Evolutionary conservation across 1,284 basidiomycete species (phyloP), one percentile per base, ranked within the genome.

Genomic region (Sanguinoderma infundibulare): DNA sequence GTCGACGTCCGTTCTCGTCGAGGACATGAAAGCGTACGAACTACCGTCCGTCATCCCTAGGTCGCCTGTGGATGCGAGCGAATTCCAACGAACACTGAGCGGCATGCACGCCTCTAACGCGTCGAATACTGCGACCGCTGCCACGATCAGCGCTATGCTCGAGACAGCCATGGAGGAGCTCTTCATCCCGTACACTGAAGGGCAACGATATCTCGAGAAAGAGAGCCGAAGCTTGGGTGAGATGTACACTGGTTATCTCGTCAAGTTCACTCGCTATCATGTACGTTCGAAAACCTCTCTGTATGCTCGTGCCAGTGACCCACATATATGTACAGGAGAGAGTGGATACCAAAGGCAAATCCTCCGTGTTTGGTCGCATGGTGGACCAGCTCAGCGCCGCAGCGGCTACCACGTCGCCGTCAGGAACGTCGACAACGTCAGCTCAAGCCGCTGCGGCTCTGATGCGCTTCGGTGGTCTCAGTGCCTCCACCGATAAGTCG

Each of bases 161-260:
- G 98, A 99, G 74, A 91, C 89, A 34, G 91, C 95, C 0, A 90
- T 98, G 84, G 98, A 98, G 67, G 98, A 99, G 73, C 85, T 99
- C 17, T 99, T 99, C 68, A 88, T 96, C 26, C 94, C 95, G 2
- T 98, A 98, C 74, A 92, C 92, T 5, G 96, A 98, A 75, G 95
- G 94, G 2, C 88, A 89, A 59, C 84, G 95, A 61, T 99, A 99
- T 73, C 83, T 99, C 5, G 98, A 99, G 71, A 87, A 88, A 36
- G 98, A 99, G 79, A 92, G 87, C 69, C 94, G 91, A 75, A 95
- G 90, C 72, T 75, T 99, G 52, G 87, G 89, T 0, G 88, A 93
- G 57, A 82, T 98, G 6, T 99, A 97, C 71, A 86, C 89, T 2
- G 84, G 80, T 17, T 85, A 94, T 65, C 80, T 99, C 36, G 77